A percentile compares a stretch with the other conserved stretches of the same genome.
phyloP scores from a whole-genome alignment of 2,329 filamentous ascomycete species.

The Cryphonectria nitschkei region DNA sequence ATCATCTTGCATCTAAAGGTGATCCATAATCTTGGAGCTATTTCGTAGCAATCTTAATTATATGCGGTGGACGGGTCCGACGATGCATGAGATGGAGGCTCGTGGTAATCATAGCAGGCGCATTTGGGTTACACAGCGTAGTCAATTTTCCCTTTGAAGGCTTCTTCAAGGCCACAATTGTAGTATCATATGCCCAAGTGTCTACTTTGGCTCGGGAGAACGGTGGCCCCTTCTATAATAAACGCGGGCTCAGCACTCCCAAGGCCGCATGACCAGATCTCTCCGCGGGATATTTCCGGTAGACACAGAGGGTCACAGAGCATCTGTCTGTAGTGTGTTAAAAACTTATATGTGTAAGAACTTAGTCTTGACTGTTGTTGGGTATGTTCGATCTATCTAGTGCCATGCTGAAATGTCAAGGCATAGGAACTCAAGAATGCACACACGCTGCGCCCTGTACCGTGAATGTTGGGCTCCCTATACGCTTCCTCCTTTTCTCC shows the following conservation, averaged over 20 bases:
- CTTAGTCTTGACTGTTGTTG: neutral
- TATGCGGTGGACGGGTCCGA: neutral
- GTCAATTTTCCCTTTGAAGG: neutral
- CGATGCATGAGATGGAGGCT: neutral
- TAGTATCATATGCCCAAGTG: neutral
- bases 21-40: neutral
- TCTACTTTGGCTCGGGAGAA: neutral
- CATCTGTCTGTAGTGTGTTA: neutral
- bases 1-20: neutral
- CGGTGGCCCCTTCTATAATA: neutral
- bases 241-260: neutral
- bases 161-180: neutral
- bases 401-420: neutral
- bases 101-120: neutral
- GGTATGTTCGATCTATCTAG: conserved; percentile 4
- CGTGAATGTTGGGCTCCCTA: neutral
- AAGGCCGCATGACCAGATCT: neutral
- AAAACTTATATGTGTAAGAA: neutral
- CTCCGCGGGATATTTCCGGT: neutral
- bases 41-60: neutral
- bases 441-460: neutral
- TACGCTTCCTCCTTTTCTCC: neutral
- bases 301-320: neutral
- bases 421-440: neutral
- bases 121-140: neutral